Base-by-base conservation (phyloP, 1,139 yeast species). In the Yamadazyma trypodendri region DNA sequence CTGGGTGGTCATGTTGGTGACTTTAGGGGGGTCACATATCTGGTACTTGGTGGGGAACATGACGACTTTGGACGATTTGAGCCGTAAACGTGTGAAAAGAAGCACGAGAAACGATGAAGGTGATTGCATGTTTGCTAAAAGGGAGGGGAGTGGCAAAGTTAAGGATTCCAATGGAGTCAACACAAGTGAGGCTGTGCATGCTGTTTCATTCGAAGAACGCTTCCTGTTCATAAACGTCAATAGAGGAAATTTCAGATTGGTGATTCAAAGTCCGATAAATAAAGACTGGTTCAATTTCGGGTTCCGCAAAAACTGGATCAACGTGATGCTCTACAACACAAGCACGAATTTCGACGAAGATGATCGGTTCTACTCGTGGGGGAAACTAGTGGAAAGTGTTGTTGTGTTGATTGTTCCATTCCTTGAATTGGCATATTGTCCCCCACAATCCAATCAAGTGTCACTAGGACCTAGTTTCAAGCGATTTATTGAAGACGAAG, bases 21-120 rank as follows among this genome's bases (percentile, higher is more conserved):
- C 69, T 0, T 54, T 79, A 35, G 44, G 65, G 11, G 48, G 50
- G 4, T 52, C 65, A 18, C 73, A 74, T 50, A 13, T 70, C 2
- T 48, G 58, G 27, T 73, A 72, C 48, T 60, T 77, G 24, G 35
- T 45, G 3, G 43, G 40, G 11, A 79, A 80, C 46, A 56, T 65
- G 41, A 73, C 83, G 2, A 72, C 85, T 0, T 42, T 65, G 13
- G 73, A 67, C 41, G 71, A 63, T 31, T 41, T 65, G 28, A 48
- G 58, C 8, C 38, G 44, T 12, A 59, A 54, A 30, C 64, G 53
- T 13, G 56, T 59, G 27, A 33, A 12, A 17, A 21, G 31, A 27
- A 15, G 28, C 4, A 12, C 15, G 9, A 24, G 12, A 12, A 15
- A 12, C n/a, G 27, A 23, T 24, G 22, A 33, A 37, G 30, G 17